Evolutionary conservation across 2,329 filamentous ascomycete species (phyloP).

Genomic region (Colletotrichum sp.): DNA sequence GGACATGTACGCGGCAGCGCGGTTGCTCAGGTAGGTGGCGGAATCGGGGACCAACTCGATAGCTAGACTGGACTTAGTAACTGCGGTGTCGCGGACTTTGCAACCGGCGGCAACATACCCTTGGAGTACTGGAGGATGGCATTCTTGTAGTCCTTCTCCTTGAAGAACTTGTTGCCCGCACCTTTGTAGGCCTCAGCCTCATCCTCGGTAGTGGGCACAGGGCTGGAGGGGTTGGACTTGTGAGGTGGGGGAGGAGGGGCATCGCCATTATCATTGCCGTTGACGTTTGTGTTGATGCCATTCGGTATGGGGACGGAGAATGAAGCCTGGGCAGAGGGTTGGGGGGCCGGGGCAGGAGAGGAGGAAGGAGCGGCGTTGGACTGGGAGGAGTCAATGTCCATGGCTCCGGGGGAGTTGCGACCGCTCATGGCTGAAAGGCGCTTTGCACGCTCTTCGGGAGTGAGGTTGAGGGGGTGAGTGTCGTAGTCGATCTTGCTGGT

Average conservation of each 20-base stretch:
- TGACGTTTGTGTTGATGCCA: constrained; percentile 45
- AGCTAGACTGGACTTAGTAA: constrained; percentile 58
- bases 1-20: constrained; percentile 92
- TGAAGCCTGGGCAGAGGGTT: constrained; percentile 43
- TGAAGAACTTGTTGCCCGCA: constrained; percentile 95
- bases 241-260: constrained; percentile 76
- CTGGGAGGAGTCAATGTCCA: constrained; percentile 73
- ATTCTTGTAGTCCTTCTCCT: constrained; percentile 85
- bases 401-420: constrained; percentile 56
- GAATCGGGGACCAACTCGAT: constrained; percentile 87
- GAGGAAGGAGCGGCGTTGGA: constrained; percentile 55
- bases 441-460: constrained; percentile 80
- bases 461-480: constrained; percentile 88
- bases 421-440: constrained; percentile 66
- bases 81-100: not conserved
- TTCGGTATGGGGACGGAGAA: constrained; percentile 61
- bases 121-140: constrained; percentile 95
- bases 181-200: constrained; percentile 93
- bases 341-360: constrained; percentile 55
- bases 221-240: constrained; percentile 66
- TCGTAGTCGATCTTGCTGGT: constrained; percentile 67
- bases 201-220: constrained; percentile 60
- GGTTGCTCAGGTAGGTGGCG: constrained; percentile 90
- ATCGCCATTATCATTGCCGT: constrained; percentile 49
- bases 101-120: constrained; percentile 59